Evolutionary conservation across 345 rosid genomes (phyloP).

Genomic region (Salix viminalis): DNA sequence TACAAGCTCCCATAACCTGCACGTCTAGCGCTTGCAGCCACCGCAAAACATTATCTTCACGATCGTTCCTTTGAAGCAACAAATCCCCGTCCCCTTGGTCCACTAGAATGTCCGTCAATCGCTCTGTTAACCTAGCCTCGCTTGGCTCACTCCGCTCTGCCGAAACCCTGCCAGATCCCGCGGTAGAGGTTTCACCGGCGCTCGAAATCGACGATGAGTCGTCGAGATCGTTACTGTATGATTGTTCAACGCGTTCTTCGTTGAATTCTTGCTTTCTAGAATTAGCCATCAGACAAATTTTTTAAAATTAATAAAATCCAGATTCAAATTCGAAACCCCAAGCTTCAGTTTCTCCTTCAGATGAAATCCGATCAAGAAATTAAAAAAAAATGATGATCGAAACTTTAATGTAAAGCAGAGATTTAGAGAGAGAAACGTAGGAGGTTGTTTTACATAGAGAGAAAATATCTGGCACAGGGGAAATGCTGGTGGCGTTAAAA

Average conservation of each 20-base stretch:
- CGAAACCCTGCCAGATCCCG: slow-evolving; percentile 39
- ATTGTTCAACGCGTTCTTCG: slow-evolving; percentile 32
- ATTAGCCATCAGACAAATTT: slow-evolving; percentile 45
- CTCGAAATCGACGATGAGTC: slow-evolving; percentile 33
- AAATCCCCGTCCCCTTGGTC: slow-evolving; percentile 59
- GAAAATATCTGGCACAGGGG: neutral
- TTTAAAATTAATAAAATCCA: neutral
- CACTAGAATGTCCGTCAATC: slow-evolving; percentile 49
- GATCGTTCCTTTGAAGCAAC: slow-evolving; percentile 52
- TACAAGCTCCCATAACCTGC: slow-evolving; percentile 91
- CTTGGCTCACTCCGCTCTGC: slow-evolving; percentile 25
- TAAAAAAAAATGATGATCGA: neutral
- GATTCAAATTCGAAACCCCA: slow-evolving; percentile 14
- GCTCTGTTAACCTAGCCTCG: slow-evolving; percentile 47
- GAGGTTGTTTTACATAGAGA: neutral
- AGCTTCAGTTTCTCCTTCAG: neutral
- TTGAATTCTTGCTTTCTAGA: slow-evolving; percentile 39
- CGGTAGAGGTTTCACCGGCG: slow-evolving; percentile 27
- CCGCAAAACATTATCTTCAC: slow-evolving; percentile 70
- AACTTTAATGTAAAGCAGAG: neutral
- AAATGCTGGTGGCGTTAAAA: neutral
- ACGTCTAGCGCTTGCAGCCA: slow-evolving; percentile 92
- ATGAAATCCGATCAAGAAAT: neutral
- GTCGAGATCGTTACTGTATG: slow-evolving; percentile 33
- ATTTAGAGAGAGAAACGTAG: neutral